Percentiles rank a stretch among this genome's conserved stretches.
These are phyloP conservation scores for Blastobotrys indianensis DNA, from an alignment of 1,139 yeast species.

Conservation along the genomic window DNA sequence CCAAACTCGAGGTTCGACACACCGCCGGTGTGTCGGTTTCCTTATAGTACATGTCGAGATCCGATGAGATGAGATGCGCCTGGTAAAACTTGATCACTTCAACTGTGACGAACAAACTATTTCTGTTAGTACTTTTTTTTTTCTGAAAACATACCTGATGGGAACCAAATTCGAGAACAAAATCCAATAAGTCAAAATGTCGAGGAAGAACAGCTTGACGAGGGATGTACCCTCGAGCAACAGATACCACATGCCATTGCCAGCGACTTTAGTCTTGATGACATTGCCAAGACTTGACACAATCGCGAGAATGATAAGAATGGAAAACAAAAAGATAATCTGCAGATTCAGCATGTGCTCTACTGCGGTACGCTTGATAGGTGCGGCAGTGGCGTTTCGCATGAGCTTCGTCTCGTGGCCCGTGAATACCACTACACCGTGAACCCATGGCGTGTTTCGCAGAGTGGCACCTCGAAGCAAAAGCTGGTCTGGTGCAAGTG, in stretches of 20 bases:
- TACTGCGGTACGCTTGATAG: slow-evolving; percentile 93
- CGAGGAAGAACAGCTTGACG: slow-evolving; percentile 71
- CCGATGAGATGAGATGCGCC: slow-evolving; percentile 89
- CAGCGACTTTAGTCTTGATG: slow-evolving; percentile 55
- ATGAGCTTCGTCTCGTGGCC: slow-evolving; percentile 97
- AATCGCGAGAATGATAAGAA: slow-evolving; percentile 67
- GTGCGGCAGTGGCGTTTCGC: slow-evolving; percentile 98
- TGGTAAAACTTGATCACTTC: slow-evolving; percentile 94
- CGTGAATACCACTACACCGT: slow-evolving; percentile 88
- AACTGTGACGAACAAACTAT: slow-evolving; percentile 75
- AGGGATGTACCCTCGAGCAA: slow-evolving; percentile 64
- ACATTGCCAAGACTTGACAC: slow-evolving; percentile 88
- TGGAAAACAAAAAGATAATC: slow-evolving; percentile 77
- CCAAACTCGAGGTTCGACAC: slow-evolving; percentile 89
- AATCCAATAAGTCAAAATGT: slow-evolving; percentile 91
- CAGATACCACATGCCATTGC: slow-evolving; percentile 54
- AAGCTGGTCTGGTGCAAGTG: slow-evolving; percentile 86
- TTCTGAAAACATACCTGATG: slow-evolving; percentile 45
- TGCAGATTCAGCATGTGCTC: slow-evolving; percentile 93
- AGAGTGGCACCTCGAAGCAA: slow-evolving; percentile 91
- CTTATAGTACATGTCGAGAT: slow-evolving; percentile 84
- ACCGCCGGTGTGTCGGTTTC: slow-evolving; percentile 90
- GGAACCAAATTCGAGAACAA: slow-evolving; percentile 93
- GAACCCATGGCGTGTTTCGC: slow-evolving; percentile 92
- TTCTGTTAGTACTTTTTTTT: slow-evolving; percentile 10